phyloP scores from a whole-genome alignment of 306 rosid genomes.

The Styphnolobium japonicum region DNA sequence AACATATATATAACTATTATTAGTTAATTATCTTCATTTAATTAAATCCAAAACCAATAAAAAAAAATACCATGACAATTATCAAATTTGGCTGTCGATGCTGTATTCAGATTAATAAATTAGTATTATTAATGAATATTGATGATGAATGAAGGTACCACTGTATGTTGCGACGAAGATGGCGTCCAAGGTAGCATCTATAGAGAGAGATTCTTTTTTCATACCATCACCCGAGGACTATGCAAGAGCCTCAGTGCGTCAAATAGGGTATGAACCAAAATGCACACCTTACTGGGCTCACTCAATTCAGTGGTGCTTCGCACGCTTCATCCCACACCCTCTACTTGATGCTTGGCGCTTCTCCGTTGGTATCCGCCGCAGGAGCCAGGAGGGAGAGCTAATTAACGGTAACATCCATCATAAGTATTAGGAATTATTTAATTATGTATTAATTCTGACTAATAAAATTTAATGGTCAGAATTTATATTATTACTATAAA shows the following conservation, averaged over 20 bases:
- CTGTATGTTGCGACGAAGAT: constrained; percentile 75
- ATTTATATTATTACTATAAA: too few relatives aligned
- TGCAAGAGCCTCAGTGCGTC: constrained; percentile 47
- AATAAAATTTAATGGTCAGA: too few relatives aligned
- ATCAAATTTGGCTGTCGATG: neutral
- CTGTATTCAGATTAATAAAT: neutral
- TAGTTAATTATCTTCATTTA: too few relatives aligned
- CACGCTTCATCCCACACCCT: constrained; percentile 38
- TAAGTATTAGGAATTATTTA: too few relatives aligned
- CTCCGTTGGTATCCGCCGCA: constrained; percentile 49
- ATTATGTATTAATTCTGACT: too few relatives aligned
- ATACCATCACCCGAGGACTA: constrained; percentile 65
- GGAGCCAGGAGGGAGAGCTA: neutral
- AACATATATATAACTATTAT: too few relatives aligned
- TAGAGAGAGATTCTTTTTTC: constrained; percentile 43
- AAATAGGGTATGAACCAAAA: constrained; percentile 49
- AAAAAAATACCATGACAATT: neutral
- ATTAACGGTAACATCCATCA: neutral
- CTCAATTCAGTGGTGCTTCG: constrained; percentile 54
- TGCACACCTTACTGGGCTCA: constrained; percentile 83
- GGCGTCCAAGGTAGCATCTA: constrained; percentile 49
- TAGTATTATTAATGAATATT: neutral
- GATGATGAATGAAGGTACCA: constrained; percentile 49
- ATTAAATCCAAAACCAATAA: too few relatives aligned
- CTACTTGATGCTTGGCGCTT: constrained; percentile 73